Evolutionary conservation across 768 basidiomycete genomes (phyloP).

Genomic region (Ephemerocybe angulata): DNA sequence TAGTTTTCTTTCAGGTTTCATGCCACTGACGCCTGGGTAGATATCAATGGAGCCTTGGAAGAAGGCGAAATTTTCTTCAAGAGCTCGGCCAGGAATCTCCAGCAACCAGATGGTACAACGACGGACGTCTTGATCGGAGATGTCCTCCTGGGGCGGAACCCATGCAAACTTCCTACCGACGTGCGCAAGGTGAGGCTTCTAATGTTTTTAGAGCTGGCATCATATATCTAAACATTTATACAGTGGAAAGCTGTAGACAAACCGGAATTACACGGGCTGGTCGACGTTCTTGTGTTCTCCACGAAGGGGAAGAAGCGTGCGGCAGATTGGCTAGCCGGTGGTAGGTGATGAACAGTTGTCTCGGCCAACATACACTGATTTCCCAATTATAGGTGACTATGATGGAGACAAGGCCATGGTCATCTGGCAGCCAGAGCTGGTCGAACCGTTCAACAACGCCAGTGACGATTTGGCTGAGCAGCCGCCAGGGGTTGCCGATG

Average conservation of each 20-base stretch:
- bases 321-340: constrained; percentile 62
- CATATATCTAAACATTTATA: background rate
- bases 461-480: constrained; percentile 43
- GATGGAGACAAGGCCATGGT: constrained; percentile 63
- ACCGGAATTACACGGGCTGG: constrained; percentile 43
- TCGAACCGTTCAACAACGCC: constrained; percentile 53
- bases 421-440: constrained; percentile 57
- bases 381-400: constrained; percentile 52
- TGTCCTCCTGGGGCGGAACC: constrained; percentile 59
- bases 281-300: constrained; percentile 60
- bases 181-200: constrained; percentile 48
- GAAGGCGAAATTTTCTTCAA: constrained; percentile 58
- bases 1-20: background rate
- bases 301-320: constrained; percentile 50
- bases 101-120: constrained; percentile 36
- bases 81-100: constrained; percentile 41
- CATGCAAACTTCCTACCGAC: constrained; percentile 71
- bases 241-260: constrained; percentile 57
- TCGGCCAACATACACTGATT: background rate
- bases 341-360: constrained; percentile 26
- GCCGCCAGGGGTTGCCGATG: constrained; percentile 38
- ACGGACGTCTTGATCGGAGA: constrained; percentile 54
- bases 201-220: background rate
- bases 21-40: constrained; percentile 28
- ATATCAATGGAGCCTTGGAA: constrained; percentile 47